A percentile compares a stretch with the other conserved stretches of the same genome.
phyloP scores from a whole-genome alignment of 306 rosid genomes.

The Bauhinia variegata region DNA sequence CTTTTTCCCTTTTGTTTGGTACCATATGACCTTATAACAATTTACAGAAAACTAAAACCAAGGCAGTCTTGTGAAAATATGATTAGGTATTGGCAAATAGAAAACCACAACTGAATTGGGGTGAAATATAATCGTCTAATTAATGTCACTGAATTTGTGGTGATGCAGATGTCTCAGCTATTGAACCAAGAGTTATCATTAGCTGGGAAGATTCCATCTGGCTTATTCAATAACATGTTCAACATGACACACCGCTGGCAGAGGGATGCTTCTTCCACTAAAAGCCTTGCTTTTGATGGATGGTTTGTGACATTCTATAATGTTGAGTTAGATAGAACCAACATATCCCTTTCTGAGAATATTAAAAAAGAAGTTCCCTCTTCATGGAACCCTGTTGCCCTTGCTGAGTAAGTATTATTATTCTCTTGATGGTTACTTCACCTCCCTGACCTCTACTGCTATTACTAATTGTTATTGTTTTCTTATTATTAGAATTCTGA shows the following conservation, averaged over 20 bases:
- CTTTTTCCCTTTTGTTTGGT: too few relatives aligned
- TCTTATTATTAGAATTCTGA: too few relatives aligned
- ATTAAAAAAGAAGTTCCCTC: slow-evolving; percentile 73
- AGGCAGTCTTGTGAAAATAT: too few relatives aligned
- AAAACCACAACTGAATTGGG: too few relatives aligned
- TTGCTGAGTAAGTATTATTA: slow-evolving; percentile 66
- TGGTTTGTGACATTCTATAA: slow-evolving; percentile 73
- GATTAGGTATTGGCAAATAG: too few relatives aligned
- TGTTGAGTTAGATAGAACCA: slow-evolving; percentile 65
- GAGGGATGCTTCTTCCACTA: slow-evolving; percentile 71
- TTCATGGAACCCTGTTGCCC: slow-evolving; percentile 83
- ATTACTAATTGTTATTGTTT: too few relatives aligned
- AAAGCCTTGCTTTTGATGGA: slow-evolving; percentile 74
- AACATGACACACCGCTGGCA: slow-evolving; percentile 71
- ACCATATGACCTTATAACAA: too few relatives aligned
- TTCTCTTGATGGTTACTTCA: too few relatives aligned
- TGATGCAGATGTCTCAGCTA: slow-evolving; percentile 82
- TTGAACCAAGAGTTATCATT: slow-evolving; percentile 64
- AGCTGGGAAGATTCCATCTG: slow-evolving; percentile 84
- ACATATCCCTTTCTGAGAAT: slow-evolving; percentile 56
- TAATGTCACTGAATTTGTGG: background rate
- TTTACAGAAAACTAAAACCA: too few relatives aligned
- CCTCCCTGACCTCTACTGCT: background rate
- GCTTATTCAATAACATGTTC: slow-evolving; percentile 72
- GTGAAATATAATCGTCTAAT: too few relatives aligned